Evolutionary conservation across 768 basidiomycete species (phyloP), one percentile per base, ranked within the genome.

Genomic region (Suillus clintonianus): DNA sequence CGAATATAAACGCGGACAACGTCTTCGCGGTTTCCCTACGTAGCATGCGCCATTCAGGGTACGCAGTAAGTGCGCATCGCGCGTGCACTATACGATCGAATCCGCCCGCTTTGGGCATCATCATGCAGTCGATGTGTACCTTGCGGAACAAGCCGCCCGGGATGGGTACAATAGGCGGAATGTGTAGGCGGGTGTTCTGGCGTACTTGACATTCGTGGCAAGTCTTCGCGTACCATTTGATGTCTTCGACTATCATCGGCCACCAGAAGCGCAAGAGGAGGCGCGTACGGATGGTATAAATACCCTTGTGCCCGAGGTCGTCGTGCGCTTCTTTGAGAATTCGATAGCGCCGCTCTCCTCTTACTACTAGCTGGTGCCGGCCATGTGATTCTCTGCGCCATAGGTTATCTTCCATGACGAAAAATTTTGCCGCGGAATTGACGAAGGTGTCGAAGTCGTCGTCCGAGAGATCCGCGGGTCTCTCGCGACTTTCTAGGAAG

Each of bases 31-130:
- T 76, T n/a, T 76, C 67, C 0, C 72, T 70, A n/a, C 73, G 61
- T 3, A 73, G 62, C 76, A 79, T 78, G 59, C 14, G 65, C 58
- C 58, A 81, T 76, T 9, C 78, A n/a, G 10, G 68, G 8, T 62
- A 66, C 0, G 58, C 27, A 0, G 61, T 53, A 0, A 68, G 30
- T 0, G 53, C 22, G 5, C 63, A 66, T 0, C 27, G 9, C 1
- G 39, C 62, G 2, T 67, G 27, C 68, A 65, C 68, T 11, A 79
- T 70, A 14, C 66, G 77, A 0, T 22, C 5, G 14, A 60, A 67
- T 0, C 66, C 24, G 1, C 37, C 11, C 1, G 54, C 43, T 19
- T 43, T 50, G 0, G 55, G 59, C 67, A 67, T 67, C 0, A 60
- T 14, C 54, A 67, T 65, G 0, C 43, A 63, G 6, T 47, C 45